phyloP scores from a whole-genome alignment of 2,329 filamentous ascomycete species.

The Claviceps maximensis region DNA sequence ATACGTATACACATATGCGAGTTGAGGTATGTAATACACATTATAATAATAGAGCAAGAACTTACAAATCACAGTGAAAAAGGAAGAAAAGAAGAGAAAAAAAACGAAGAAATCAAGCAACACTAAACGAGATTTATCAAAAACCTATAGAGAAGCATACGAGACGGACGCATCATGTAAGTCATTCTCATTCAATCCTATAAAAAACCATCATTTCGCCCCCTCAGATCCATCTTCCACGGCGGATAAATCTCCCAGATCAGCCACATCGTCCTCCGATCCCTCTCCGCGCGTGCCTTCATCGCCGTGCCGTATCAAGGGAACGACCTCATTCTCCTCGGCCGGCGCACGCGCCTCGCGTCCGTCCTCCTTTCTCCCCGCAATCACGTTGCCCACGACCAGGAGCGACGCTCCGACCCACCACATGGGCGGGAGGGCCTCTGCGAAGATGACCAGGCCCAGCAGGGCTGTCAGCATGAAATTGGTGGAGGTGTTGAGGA shows the following conservation, averaged over 20 bases:
- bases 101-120: no score
- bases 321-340: conserved; percentile 16
- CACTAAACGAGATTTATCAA: no score
- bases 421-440: conserved; percentile 60
- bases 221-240: not conserved
- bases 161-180: no score
- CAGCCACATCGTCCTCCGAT: conserved; percentile 22
- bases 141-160: no score
- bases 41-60: no score
- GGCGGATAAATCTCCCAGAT: conserved; percentile 17
- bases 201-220: not conserved
- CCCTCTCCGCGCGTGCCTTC: not conserved
- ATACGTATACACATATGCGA: no score
- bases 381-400: conserved; percentile 65
- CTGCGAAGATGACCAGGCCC: conserved; percentile 56
- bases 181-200: not conserved
- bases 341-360: not conserved
- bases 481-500: conserved; percentile 73
- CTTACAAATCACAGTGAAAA: no score
- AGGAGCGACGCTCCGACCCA: conserved; percentile 61
- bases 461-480: conserved; percentile 67
- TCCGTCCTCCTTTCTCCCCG: conserved; percentile 49
- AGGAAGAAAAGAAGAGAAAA: no score
- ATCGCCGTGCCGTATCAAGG: conserved; percentile 9
- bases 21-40: no score